phyloP scores from a whole-genome alignment of 768 basidiomycete species.

The Tulasnella sp. region DNA sequence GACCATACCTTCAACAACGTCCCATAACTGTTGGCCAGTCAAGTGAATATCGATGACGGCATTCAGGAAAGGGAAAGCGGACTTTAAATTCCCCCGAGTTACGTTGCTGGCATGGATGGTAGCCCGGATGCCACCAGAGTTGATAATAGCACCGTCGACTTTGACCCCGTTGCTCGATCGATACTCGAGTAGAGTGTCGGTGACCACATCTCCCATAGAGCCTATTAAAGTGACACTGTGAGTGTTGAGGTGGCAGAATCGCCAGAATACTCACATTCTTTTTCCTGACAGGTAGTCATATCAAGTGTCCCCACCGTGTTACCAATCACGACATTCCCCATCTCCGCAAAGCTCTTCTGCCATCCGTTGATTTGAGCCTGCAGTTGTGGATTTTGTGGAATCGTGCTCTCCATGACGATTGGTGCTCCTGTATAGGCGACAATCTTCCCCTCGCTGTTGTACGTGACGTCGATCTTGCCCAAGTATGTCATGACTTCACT shows the following conservation, averaged over 20 bases:
- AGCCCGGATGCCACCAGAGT: slow-evolving; percentile 34
- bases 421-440: slow-evolving; percentile 33
- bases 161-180: slow-evolving; percentile 22
- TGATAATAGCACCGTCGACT: slow-evolving; percentile 31
- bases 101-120: slow-evolving; percentile 33
- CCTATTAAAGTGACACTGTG: no score
- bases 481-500: no score
- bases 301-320: slow-evolving; percentile 28
- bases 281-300: slow-evolving; percentile 31
- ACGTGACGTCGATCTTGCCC: slow-evolving; percentile 35
- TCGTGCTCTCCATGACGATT: slow-evolving; percentile 32
- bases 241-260: no score
- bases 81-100: slow-evolving; percentile 27
- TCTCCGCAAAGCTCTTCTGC: slow-evolving; percentile 31
- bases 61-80: slow-evolving; percentile 36
- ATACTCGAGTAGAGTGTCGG: slow-evolving; percentile 34
- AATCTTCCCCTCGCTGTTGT: slow-evolving; percentile 30
- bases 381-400: slow-evolving; percentile 28
- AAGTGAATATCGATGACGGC: slow-evolving; percentile 31
- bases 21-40: slow-evolving; percentile 33
- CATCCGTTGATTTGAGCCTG: slow-evolving; percentile 32
- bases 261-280: no score
- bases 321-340: slow-evolving; percentile 30
- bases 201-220: slow-evolving; percentile 33
- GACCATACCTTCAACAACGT: slow-evolving; percentile 33